Conservation (phyloP, 345 rosid genomes). For the Capsella bursapastoris region DNA sequence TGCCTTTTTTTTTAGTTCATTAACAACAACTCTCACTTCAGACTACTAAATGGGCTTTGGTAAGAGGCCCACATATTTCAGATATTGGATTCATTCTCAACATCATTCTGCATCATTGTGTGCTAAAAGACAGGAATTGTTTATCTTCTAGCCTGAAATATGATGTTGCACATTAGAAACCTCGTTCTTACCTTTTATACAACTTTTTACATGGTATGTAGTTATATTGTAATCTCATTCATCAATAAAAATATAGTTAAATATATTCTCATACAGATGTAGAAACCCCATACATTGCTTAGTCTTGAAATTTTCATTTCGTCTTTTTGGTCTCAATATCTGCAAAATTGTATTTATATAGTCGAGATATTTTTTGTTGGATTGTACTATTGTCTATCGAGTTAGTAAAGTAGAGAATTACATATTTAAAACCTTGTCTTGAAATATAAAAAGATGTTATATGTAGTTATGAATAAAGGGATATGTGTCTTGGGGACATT, state of each 20-base stretch:
- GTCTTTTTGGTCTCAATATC: too few relatives aligned
- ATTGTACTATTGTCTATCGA: background rate
- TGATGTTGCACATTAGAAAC: background rate
- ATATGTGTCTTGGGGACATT: slow-evolving; percentile 20
- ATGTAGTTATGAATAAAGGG: background rate
- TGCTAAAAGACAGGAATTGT: background rate
- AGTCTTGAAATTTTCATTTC: background rate
- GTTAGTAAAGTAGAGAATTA: too few relatives aligned
- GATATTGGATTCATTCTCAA: background rate
- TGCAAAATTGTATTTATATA: background rate
- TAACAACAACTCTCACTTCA: slow-evolving; percentile 2
- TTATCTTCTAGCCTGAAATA: background rate
- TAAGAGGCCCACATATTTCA: slow-evolving; percentile 18
- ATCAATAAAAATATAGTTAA: background rate
- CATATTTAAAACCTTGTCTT: too few relatives aligned
- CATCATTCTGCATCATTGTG: background rate
- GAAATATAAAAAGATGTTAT: background rate
- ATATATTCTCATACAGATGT: background rate
- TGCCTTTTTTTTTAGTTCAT: background rate
- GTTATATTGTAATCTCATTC: background rate
- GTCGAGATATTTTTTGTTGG: background rate
- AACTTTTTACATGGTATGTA: background rate
- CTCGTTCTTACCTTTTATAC: background rate
- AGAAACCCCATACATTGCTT: background rate
- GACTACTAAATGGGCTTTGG: slow-evolving; percentile 5